Percentiles rank a stretch among this genome's conserved stretches.
Conservation (phyloP, 2,329 filamentous ascomycete species). For the Penicillium sclerotiorum region DNA sequence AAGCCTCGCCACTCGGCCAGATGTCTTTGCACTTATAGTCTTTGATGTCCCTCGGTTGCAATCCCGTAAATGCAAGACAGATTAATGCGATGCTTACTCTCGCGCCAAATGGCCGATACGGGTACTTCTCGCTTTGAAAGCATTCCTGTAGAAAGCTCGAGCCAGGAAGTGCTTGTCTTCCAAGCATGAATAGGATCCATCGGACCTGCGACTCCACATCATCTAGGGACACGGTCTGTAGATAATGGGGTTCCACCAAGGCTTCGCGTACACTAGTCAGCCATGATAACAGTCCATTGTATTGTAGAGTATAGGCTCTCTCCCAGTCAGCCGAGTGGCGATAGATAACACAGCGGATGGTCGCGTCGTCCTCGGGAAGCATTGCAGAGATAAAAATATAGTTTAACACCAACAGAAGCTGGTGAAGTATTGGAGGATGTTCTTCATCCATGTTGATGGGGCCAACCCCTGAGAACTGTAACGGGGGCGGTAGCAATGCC, state of each 20-base stretch:
- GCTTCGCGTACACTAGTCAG: background rate
- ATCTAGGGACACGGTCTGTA: slow-evolving; percentile 2
- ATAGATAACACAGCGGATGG: background rate
- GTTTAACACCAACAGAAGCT: background rate
- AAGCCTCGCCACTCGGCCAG: background rate
- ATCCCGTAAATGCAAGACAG: background rate
- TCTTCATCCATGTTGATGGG: background rate
- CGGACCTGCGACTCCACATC: slow-evolving; percentile 3
- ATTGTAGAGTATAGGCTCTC: background rate
- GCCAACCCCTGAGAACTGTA: background rate
- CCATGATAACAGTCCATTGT: background rate
- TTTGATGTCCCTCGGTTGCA: background rate
- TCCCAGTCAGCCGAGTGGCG: background rate
- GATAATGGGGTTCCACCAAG: background rate
- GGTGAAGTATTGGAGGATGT: background rate
- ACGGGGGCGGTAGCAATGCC: background rate
- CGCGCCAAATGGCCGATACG: too few relatives aligned
- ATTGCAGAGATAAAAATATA: background rate
- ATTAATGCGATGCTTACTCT: too few relatives aligned
- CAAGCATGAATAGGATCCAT: slow-evolving; percentile 1
- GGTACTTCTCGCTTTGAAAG: background rate
- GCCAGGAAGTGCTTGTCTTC: background rate
- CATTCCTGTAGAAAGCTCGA: slow-evolving; percentile 1
- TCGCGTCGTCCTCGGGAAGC: too few relatives aligned
- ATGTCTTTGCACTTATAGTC: background rate